These are phyloP conservation scores for Hippophae gyantsensis DNA, from an alignment of 306 rosid species.

Conservation along the genomic window DNA sequence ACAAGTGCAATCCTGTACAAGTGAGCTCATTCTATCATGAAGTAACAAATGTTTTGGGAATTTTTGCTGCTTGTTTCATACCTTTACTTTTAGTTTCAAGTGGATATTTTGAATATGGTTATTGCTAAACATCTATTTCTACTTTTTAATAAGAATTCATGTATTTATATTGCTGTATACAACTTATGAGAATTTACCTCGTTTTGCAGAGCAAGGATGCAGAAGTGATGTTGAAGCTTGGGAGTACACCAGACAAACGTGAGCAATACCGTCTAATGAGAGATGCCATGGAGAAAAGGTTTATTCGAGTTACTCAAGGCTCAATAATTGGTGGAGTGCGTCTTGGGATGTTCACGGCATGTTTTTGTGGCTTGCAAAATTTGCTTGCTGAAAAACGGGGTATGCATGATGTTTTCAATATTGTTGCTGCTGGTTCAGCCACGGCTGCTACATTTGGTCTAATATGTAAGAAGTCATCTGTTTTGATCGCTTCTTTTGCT, in stretches of 20 bases:
- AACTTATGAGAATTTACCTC: conserved; percentile 11
- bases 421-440: conserved; percentile 92
- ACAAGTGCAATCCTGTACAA: no score
- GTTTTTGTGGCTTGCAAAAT: conserved; percentile 66
- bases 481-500: background rate
- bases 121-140: background rate
- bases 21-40: no score
- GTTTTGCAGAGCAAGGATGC: conserved; percentile 89
- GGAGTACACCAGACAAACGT: conserved; percentile 90
- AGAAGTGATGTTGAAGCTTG: conserved; percentile 81
- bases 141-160: background rate
- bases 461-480: conserved; percentile 46
- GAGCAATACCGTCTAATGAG: conserved; percentile 81
- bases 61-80: background rate
- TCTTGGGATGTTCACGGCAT: conserved; percentile 83
- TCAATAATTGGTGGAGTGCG: conserved; percentile 86
- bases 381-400: conserved; percentile 83
- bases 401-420: conserved; percentile 71
- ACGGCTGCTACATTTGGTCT: conserved; percentile 88
- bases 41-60: background rate
- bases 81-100: background rate
- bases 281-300: conserved; percentile 98
- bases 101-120: conserved; percentile 2
- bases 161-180: background rate
- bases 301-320: conserved; percentile 66